Evolutionary conservation across 257 asterid genomes (phyloP).

Genomic region (Capsicum chinense): DNA sequence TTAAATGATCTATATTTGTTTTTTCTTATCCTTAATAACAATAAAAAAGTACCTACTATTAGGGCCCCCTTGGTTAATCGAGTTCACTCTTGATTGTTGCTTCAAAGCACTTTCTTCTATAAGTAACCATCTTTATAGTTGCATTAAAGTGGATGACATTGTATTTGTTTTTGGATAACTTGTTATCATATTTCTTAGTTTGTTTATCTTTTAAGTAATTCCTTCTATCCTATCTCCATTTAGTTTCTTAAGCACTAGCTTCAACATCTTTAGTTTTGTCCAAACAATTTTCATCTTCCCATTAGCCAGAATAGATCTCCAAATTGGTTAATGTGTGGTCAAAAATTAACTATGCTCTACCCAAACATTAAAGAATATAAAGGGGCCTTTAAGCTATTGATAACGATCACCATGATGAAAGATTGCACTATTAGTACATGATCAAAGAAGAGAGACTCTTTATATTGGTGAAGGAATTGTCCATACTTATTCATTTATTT

Average conservation of each 20-base stretch:
- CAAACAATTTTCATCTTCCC: background rate
- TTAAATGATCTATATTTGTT: too few relatives aligned
- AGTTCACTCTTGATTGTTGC: background rate
- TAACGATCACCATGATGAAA: background rate
- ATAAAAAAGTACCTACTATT: background rate
- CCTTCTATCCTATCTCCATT: background rate
- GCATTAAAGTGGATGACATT: background rate
- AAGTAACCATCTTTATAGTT: background rate
- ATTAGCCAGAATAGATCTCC: background rate
- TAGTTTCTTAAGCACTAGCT: background rate
- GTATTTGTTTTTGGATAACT: background rate
- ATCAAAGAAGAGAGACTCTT: background rate
- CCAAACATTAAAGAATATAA: background rate
- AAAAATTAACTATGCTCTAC: background rate
- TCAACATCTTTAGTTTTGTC: background rate
- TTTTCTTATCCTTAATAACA: background rate
- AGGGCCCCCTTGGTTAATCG: background rate
- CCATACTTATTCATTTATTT: background rate
- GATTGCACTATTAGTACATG: background rate
- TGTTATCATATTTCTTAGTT: background rate
- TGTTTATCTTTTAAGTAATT: too few relatives aligned
- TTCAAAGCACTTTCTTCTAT: too few relatives aligned
- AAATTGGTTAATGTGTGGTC: background rate
- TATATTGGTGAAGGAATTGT: too few relatives aligned
- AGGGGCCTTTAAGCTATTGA: background rate